Evolutionary conservation across 768 basidiomycete genomes (phyloP).

Genomic region (Termitomyces sp.): DNA sequence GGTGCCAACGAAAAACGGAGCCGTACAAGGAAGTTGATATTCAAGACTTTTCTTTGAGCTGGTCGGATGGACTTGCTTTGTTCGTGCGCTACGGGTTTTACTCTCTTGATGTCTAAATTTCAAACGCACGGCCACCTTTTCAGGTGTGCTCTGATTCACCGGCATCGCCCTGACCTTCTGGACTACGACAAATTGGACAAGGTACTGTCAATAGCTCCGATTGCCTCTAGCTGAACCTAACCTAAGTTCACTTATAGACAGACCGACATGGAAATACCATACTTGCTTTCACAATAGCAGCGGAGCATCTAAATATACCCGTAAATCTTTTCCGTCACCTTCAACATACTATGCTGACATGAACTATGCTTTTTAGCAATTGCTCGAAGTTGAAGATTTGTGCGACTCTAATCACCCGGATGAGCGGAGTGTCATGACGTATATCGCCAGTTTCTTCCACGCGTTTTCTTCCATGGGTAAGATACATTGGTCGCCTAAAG

Average conservation of each 20-base stretch:
- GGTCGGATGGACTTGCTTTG: conserved; percentile 95
- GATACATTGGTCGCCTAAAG: not conserved
- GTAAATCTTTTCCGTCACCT: conserved; percentile 36
- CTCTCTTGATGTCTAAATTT: conserved; percentile 2
- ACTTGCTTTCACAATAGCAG: conserved; percentile 84
- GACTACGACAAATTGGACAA: conserved; percentile 87
- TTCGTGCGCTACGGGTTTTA: conserved; percentile 34
- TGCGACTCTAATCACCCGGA: conserved; percentile 87
- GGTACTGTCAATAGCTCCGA: conserved; percentile 27
- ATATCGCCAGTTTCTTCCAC: conserved; percentile 96
- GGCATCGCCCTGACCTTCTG: conserved; percentile 91
- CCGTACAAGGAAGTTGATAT: conserved; percentile 91
- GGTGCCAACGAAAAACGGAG: conserved; percentile 96
- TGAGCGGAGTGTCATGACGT: conserved; percentile 97
- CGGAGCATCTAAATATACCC: conserved; percentile 85
- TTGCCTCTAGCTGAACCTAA: conserved; percentile 3
- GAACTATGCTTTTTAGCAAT: conserved; percentile 48
- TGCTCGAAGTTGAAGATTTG: conserved; percentile 94
- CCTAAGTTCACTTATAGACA: conserved; percentile 31
- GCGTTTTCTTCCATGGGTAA: conserved; percentile 95
- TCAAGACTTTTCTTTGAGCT: conserved; percentile 88
- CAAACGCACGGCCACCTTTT: not conserved
- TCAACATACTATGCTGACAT: not conserved
- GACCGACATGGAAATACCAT: conserved; percentile 81
- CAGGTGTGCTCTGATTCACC: conserved; percentile 96